Conservation (phyloP, 257 asterid genomes). For the Paulownia fortunei region DNA sequence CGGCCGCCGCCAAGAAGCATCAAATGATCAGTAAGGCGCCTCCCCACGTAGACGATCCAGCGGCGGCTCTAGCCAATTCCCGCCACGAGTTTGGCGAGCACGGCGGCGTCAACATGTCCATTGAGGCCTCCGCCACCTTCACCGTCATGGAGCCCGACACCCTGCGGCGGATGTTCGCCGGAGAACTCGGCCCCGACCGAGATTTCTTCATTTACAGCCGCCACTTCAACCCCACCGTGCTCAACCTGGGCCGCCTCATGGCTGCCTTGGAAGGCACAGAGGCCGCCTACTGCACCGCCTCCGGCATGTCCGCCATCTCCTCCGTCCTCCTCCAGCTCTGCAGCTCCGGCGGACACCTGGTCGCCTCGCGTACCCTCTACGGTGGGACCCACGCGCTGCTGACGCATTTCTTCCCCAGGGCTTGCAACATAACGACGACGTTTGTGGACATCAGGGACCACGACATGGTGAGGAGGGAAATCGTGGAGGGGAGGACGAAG, state of each 20-base stretch:
- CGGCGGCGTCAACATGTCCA: conserved; percentile 88
- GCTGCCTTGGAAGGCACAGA: conserved; percentile 79
- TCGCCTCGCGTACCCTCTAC: conserved; percentile 65
- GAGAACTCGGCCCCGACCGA: conserved; percentile 70
- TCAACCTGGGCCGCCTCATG: conserved; percentile 71
- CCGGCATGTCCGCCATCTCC: conserved; percentile 84
- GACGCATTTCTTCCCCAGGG: conserved; percentile 65
- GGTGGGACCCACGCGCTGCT: conserved; percentile 86
- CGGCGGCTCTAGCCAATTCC: conserved; percentile 60
- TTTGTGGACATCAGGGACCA: conserved; percentile 63
- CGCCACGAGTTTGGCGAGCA: conserved; percentile 91
- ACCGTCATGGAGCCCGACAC: conserved; percentile 89
- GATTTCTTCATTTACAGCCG: conserved; percentile 82
- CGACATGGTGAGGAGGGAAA: conserved; percentile 52
- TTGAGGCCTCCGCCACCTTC: conserved; percentile 88
- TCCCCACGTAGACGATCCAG: conserved; percentile 52
- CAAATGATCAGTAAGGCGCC: not conserved
- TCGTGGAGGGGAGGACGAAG: conserved; percentile 60
- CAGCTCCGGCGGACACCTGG: conserved; percentile 75
- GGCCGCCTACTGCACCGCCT: conserved; percentile 84
- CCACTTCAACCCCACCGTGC: conserved; percentile 81
- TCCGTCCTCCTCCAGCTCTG: conserved; percentile 68
- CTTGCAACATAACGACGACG: conserved; percentile 67
- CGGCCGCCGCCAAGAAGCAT: not conserved
- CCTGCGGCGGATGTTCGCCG: conserved; percentile 72